These are phyloP conservation scores for Termitomyces sp. DNA, from an alignment of 768 basidiomycete genomes.

Conservation along the genomic window DNA sequence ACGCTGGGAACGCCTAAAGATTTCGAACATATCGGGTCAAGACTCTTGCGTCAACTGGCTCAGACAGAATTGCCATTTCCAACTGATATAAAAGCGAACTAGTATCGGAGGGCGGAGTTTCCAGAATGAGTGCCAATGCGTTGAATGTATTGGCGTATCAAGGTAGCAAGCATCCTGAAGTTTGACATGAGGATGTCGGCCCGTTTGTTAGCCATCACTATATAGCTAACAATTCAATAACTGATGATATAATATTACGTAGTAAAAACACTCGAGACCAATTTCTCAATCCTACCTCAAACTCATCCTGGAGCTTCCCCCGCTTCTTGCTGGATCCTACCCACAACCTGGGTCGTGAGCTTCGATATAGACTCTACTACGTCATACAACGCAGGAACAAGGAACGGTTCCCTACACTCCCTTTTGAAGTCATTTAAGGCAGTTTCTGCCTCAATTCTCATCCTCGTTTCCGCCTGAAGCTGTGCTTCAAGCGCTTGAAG, in stretches of 20 bases:
- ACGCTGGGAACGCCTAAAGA: too few species aligned
- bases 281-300: not conserved
- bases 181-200: too few species aligned
- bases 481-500: slow-evolving; percentile 26
- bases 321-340: not conserved
- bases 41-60: too few species aligned
- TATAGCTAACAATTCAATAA: not conserved
- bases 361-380: slow-evolving; percentile 47
- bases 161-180: too few species aligned
- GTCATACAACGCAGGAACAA: slow-evolving; percentile 50
- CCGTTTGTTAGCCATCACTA: too few species aligned
- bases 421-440: slow-evolving; percentile 39
- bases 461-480: slow-evolving; percentile 28
- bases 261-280: not conserved
- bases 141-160: too few species aligned
- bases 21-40: too few species aligned
- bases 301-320: not conserved
- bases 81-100: too few species aligned
- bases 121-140: too few species aligned
- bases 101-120: too few species aligned
- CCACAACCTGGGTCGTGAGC: slow-evolving; percentile 28
- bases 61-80: too few species aligned
- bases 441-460: slow-evolving; percentile 36
- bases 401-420: slow-evolving; percentile 48
- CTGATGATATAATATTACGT: not conserved